Conservation (phyloP, 2,329 filamentous ascomycete genomes). For the Metarhizium rileyi region DNA sequence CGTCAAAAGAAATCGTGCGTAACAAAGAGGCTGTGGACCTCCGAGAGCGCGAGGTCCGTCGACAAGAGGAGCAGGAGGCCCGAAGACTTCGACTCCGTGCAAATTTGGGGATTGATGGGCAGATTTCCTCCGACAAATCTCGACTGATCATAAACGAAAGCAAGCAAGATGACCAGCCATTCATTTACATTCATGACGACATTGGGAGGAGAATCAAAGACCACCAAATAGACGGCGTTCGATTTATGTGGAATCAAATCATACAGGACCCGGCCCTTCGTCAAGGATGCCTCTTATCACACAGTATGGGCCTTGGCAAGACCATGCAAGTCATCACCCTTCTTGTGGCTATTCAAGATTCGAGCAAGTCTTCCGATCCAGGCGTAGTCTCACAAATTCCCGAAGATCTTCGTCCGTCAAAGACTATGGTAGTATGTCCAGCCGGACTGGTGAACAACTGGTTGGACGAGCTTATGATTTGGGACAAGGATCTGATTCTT, state of each 20-base stretch:
- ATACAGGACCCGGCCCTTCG: slow-evolving; percentile 46
- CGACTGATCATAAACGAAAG: slow-evolving; percentile 57
- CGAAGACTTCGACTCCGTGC: slow-evolving; percentile 38
- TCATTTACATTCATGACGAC: slow-evolving; percentile 53
- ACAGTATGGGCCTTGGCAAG: slow-evolving; percentile 89
- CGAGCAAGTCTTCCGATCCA: slow-evolving; percentile 48
- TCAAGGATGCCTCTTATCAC: slow-evolving; percentile 74
- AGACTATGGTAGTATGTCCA: slow-evolving; percentile 67
- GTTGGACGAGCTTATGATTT: slow-evolving; percentile 64
- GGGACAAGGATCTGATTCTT: slow-evolving; percentile 50
- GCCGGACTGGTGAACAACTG: slow-evolving; percentile 71
- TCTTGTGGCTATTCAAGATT: slow-evolving; percentile 63
- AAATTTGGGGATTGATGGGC: slow-evolving; percentile 33
- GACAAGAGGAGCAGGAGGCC: slow-evolving; percentile 42
- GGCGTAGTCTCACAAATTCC: slow-evolving; percentile 59
- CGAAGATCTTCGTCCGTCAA: slow-evolving; percentile 46
- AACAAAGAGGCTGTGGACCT: slow-evolving; percentile 35
- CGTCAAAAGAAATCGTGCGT: slow-evolving; percentile 23
- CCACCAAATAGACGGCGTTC: slow-evolving; percentile 73
- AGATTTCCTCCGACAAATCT: slow-evolving; percentile 33
- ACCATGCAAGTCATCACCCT: slow-evolving; percentile 85
- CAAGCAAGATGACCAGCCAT: slow-evolving; percentile 48
- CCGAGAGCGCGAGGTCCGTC: slow-evolving; percentile 45
- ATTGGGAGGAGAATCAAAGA: slow-evolving; percentile 61
- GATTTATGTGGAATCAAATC: slow-evolving; percentile 83